Evolutionary conservation across 768 basidiomycete species (phyloP).

Genomic region (Neoboletus subvelutipes): DNA sequence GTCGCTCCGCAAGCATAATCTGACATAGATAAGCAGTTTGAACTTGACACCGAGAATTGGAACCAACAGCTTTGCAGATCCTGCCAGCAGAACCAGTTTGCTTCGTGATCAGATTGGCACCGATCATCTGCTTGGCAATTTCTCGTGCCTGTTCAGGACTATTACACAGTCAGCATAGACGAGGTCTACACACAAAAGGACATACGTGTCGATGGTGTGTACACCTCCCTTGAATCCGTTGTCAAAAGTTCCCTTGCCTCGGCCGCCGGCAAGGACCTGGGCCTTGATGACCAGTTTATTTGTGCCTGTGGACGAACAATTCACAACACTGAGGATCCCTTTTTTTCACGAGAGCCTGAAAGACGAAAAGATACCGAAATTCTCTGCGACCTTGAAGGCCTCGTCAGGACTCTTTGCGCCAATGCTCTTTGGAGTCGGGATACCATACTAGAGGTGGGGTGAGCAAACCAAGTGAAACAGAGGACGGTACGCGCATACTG

Average conservation of each 20-base stretch:
- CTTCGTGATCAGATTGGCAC: constrained; percentile 94
- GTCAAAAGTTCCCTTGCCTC: constrained; percentile 97
- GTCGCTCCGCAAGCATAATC: constrained; percentile 98
- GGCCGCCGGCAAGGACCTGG: constrained; percentile 96
- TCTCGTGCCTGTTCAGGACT: constrained; percentile 90
- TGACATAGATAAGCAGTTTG: constrained; percentile 33
- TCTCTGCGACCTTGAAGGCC: constrained; percentile 84
- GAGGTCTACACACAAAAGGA: neutral
- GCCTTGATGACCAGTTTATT: constrained; percentile 94
- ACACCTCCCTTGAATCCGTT: constrained; percentile 97
- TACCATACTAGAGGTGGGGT: constrained; percentile 72
- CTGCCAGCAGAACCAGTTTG: constrained; percentile 94
- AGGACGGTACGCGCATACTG: constrained; percentile 48
- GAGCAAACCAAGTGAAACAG: neutral
- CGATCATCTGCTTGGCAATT: constrained; percentile 89
- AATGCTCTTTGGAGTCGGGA: constrained; percentile 90
- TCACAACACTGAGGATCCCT: neutral
- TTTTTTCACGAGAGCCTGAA: neutral
- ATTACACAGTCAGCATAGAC: constrained; percentile 10
- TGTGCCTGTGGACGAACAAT: constrained; percentile 46
- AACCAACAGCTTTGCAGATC: constrained; percentile 87
- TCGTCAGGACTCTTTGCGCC: constrained; percentile 87
- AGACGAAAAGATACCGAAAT: constrained; percentile 61
- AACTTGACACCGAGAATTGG: constrained; percentile 1
- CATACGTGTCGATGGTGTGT: constrained; percentile 84